Conservation (phyloP, 495 filamentous ascomycete species). For the Hypoxylon perforatum region DNA sequence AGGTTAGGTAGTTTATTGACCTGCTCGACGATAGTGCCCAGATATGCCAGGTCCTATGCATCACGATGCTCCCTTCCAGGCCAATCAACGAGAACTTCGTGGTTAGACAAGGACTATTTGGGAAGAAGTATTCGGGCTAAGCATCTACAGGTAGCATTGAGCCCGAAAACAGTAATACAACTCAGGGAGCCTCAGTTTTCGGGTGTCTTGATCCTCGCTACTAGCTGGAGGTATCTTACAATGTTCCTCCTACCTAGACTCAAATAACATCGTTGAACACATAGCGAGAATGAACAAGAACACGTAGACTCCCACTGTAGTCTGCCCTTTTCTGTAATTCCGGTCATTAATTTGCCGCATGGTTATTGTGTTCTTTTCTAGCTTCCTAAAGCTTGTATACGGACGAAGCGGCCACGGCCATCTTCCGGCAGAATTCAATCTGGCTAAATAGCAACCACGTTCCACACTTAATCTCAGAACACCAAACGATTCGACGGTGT, state of each 20-base stretch:
- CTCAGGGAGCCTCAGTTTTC: background rate
- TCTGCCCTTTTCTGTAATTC: background rate
- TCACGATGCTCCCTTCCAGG: background rate
- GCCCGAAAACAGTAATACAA: background rate
- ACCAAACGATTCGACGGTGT: slow-evolving; percentile 29
- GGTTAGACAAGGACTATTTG: slow-evolving; percentile 13
- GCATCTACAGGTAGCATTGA: slow-evolving; percentile 1
- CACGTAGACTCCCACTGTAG: background rate
- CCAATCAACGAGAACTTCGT: slow-evolving; percentile 22
- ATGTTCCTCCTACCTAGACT: no score
- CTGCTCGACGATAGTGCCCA: background rate
- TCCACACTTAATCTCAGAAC: slow-evolving; percentile 41
- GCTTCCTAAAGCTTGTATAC: slow-evolving; percentile 7
- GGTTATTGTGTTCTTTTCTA: slow-evolving; percentile 2
- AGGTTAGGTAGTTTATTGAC: background rate
- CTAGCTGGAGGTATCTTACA: background rate
- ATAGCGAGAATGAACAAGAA: background rate
- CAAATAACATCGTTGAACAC: background rate
- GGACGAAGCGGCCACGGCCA: slow-evolving; percentile 5
- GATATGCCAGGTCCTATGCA: background rate
- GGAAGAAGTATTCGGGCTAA: slow-evolving; percentile 15
- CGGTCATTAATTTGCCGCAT: slow-evolving; percentile 2
- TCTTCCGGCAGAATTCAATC: slow-evolving; percentile 39
- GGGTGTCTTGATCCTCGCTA: background rate
- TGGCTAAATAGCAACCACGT: slow-evolving; percentile 39